phyloP scores from a whole-genome alignment of 2,329 filamentous ascomycete species.

The Curvularia lunata region DNA sequence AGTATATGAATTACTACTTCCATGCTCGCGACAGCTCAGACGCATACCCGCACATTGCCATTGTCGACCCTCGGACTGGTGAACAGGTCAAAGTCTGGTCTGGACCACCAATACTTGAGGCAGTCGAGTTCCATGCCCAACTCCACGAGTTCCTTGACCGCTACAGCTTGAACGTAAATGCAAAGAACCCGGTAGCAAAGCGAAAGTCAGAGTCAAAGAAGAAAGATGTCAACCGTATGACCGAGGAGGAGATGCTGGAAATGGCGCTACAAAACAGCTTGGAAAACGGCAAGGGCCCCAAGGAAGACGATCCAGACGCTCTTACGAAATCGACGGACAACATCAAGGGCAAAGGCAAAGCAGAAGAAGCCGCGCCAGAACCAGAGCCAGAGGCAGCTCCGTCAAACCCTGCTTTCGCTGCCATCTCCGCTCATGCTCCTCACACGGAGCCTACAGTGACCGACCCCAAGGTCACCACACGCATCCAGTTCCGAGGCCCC shows the following conservation, averaged over 20 bases:
- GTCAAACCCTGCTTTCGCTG: conserved; percentile 63
- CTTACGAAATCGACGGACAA: conserved; percentile 72
- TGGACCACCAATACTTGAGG: conserved; percentile 75
- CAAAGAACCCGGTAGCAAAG: conserved; percentile 90
- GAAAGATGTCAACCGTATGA: conserved; percentile 84
- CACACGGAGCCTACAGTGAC: conserved; percentile 76
- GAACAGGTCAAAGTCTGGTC: conserved; percentile 98
- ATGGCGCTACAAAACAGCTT: conserved; percentile 91
- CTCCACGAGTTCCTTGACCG: conserved; percentile 96
- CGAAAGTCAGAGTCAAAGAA: conserved; percentile 73
- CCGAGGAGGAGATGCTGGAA: conserved; percentile 96
- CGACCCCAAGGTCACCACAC: conserved; percentile 74
- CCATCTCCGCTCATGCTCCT: conserved; percentile 73
- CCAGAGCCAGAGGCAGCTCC: conserved; percentile 21
- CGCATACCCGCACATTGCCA: conserved; percentile 94
- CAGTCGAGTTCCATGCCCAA: conserved; percentile 85
- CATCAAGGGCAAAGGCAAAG: conserved; percentile 59
- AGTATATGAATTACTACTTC: conserved; percentile 93
- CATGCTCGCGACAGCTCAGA: conserved; percentile 78
- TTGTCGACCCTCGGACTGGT: conserved; percentile 92
- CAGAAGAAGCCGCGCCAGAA: conserved; percentile 23
- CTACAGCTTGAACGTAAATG: conserved; percentile 86
- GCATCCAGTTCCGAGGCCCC: conserved; percentile 80
- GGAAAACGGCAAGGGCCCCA: conserved; percentile 60
- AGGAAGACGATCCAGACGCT: conserved; percentile 81